Percentiles rank a stretch among this genome's conserved stretches.
These are phyloP conservation scores for Suaeda aralocaspica DNA, from an alignment of 148 eudicot species.

Conservation along the genomic window DNA sequence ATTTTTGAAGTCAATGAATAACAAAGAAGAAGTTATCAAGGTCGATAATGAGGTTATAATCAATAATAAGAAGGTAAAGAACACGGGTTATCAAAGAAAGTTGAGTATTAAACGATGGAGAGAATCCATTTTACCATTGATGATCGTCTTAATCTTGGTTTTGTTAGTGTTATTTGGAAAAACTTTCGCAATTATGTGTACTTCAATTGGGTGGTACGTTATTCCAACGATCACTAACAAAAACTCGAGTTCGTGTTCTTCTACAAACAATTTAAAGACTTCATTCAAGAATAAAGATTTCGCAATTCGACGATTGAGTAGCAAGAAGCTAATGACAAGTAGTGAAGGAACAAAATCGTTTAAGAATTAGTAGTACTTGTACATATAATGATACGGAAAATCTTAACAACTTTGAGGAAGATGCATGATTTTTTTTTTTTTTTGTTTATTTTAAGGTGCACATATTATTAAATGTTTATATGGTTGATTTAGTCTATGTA, in stretches of 20 bases:
- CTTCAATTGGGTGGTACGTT: constrained; percentile 41
- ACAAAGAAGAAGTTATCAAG: not conserved
- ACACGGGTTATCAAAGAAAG: not conserved
- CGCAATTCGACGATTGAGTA: constrained; percentile 6
- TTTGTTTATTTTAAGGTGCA: too few relatives aligned
- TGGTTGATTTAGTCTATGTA: too few relatives aligned
- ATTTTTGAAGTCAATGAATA: constrained; percentile 13
- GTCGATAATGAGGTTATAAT: not conserved
- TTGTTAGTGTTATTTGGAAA: constrained; percentile 29
- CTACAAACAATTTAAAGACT: not conserved
- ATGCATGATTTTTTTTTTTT: not conserved
- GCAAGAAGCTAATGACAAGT: constrained; percentile 13
- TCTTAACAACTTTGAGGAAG: not conserved
- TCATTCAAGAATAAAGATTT: constrained; percentile 29
- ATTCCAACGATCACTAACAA: constrained; percentile 25
- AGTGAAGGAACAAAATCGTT: constrained; percentile 19
- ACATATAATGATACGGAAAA: not conserved
- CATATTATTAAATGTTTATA: too few relatives aligned
- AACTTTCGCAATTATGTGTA: constrained; percentile 36
- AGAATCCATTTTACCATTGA: constrained; percentile 17
- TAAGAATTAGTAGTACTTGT: not conserved
- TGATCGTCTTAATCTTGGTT: constrained; percentile 23
- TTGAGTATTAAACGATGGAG: not conserved
- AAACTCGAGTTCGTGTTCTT: not conserved
- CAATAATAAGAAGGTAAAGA: not conserved